Conservation (phyloP, 768 basidiomycete genomes). For the Leccinum arenicola region DNA sequence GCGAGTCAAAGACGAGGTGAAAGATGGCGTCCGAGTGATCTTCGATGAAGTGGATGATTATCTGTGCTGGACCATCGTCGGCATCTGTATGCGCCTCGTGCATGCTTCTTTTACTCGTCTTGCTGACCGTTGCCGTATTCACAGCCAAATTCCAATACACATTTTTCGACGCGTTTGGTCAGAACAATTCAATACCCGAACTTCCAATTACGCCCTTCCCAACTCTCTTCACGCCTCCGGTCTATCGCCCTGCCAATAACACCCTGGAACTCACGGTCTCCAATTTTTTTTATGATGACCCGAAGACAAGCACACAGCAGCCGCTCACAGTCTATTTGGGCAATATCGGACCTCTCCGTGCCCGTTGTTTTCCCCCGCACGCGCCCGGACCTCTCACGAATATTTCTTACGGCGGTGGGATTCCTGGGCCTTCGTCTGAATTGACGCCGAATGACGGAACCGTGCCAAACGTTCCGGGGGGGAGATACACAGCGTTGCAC, state of each 20-base stretch:
- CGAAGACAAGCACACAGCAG: slow-evolving; percentile 57
- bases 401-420: slow-evolving; percentile 54
- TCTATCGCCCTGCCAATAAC: slow-evolving; percentile 67
- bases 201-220: slow-evolving; percentile 89
- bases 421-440: slow-evolving; percentile 37
- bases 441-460: slow-evolving; percentile 27
- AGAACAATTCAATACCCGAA: slow-evolving; percentile 73
- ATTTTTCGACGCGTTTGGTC: slow-evolving; percentile 87
- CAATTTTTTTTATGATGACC: slow-evolving; percentile 83
- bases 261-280: slow-evolving; percentile 82
- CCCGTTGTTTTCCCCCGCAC: slow-evolving; percentile 72
- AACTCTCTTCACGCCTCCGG: slow-evolving; percentile 76
- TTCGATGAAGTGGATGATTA: slow-evolving; percentile 94
- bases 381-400: slow-evolving; percentile 66
- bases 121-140: slow-evolving; percentile 19
- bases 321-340: slow-evolving; percentile 89
- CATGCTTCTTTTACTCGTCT: slow-evolving; percentile 5
- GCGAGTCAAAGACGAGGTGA: slow-evolving; percentile 77
- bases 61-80: slow-evolving; percentile 93
- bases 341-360: slow-evolving; percentile 80
- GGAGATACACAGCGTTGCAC: slow-evolving; percentile 63
- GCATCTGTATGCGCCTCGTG: slow-evolving; percentile 68
- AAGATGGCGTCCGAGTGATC: slow-evolving; percentile 70
- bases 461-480: slow-evolving; percentile 25
- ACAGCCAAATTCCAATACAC: slow-evolving; percentile 92